Evolutionary conservation across 2,329 filamentous ascomycete genomes (phyloP).

Genomic region (Ceratocystis cubensis): DNA sequence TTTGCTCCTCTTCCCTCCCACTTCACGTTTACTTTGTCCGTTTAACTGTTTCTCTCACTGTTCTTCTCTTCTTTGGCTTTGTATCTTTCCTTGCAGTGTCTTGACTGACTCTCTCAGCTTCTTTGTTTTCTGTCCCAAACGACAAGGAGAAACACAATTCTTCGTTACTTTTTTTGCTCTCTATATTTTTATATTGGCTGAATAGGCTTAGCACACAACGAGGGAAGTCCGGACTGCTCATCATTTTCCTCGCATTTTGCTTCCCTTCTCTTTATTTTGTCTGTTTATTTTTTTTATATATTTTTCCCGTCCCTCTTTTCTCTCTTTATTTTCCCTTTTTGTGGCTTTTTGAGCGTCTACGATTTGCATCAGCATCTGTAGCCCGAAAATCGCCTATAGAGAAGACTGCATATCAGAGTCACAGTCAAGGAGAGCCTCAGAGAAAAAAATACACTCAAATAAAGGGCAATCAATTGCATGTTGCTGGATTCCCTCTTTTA

Average conservation of each 20-base stretch:
- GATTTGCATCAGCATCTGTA: slow-evolving; percentile 2
- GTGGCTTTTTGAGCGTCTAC: background rate
- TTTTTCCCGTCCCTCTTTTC: background rate
- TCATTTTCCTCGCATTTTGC: background rate
- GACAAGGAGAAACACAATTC: background rate
- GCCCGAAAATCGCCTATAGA: background rate
- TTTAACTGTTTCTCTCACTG: background rate
- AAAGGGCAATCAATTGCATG: slow-evolving; percentile 1
- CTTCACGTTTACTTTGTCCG: background rate
- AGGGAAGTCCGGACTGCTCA: background rate
- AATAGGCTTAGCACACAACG: background rate
- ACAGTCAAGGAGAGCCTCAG: background rate
- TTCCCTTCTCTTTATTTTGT: background rate
- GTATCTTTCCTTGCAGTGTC: background rate
- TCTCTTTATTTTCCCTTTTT: background rate
- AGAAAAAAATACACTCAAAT: slow-evolving; percentile 1
- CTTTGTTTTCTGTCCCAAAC: background rate
- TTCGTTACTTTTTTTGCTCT: background rate
- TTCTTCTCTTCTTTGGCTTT: background rate
- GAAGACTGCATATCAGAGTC: background rate
- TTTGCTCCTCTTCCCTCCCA: background rate
- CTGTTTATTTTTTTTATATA: background rate
- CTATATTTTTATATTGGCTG: background rate
- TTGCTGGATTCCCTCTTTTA: background rate
- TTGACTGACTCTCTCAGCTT: background rate